Percentiles rank a stretch among this genome's conserved stretches.
Evolutionary conservation across 768 basidiomycete genomes (phyloP).

Genomic region (Saitozyma sp.): DNA sequence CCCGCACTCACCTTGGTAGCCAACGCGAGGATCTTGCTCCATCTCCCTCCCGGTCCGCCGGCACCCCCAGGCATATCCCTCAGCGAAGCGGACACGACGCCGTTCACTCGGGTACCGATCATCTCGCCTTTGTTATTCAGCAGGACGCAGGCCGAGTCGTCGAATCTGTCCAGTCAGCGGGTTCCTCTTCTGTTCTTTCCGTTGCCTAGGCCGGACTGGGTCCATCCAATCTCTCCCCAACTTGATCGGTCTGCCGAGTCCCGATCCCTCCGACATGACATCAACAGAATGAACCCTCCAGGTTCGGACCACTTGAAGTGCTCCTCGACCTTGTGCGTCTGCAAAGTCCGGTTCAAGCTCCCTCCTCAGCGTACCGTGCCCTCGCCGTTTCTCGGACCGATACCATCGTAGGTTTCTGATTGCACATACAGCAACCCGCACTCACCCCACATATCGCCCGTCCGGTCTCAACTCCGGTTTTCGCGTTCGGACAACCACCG

Average conservation of each 20-base stretch:
- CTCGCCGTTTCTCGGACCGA: too few relatives aligned
- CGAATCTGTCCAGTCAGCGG: conserved; percentile 59
- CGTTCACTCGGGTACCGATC: conserved; percentile 90
- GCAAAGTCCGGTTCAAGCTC: neutral
- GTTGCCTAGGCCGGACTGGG: too few relatives aligned
- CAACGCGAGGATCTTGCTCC: conserved; percentile 89
- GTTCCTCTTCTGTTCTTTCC: too few relatives aligned
- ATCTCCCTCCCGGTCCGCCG: conserved; percentile 56
- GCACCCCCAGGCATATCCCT: conserved; percentile 65
- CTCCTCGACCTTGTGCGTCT: neutral
- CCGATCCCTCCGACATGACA: too few relatives aligned
- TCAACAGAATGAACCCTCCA: too few relatives aligned
- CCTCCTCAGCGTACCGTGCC: too few relatives aligned
- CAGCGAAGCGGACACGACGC: conserved; percentile 87
- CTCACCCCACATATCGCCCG: conserved; percentile 69
- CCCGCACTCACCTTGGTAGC: conserved; percentile 75
- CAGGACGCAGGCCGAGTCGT: conserved; percentile 93
- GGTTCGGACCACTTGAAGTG: too few relatives aligned
- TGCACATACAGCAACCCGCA: neutral
- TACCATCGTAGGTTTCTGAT: too few relatives aligned
- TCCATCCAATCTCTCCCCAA: too few relatives aligned
- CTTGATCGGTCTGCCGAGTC: too few relatives aligned
- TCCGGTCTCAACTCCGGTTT: conserved; percentile 83
- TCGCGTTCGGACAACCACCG: conserved; percentile 90
- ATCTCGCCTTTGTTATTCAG: conserved; percentile 88